Evolutionary conservation across 2,329 filamentous ascomycete species (phyloP), one percentile per base, ranked within the genome.

Genomic region (Metarhizium guizhouense): DNA sequence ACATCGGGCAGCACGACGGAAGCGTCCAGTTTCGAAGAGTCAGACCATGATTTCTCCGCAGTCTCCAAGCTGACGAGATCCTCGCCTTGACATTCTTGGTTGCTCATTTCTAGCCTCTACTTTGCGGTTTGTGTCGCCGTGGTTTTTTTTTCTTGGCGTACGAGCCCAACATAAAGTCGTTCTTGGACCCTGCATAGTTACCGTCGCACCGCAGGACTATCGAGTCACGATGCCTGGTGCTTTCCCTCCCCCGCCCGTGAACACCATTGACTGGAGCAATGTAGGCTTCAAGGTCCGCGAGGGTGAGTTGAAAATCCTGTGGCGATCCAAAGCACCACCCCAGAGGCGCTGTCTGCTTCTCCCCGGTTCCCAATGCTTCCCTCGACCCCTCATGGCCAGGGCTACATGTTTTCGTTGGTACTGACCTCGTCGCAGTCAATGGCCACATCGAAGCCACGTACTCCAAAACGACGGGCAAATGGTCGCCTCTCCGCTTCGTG

Each of bases 281-380:
- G 84, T 97, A 61, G 93, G 93, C 68, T 97, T 97, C 81, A 86
- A 85, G 67, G 86, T 96, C 63, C 88, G 90, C 62, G 91, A 96
- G 80, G 89, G 90, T 90, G 72, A 64, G 75, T 47, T 13, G 7
- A 6, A 25, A 25, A 4, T 25, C 25, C 25, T 25, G 25, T 4
- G 25, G 25, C 25, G 3, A 25, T 4, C 25, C 25, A 25, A 25
- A 25, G 25, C 25, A 25, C 25, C 25, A 25, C 1, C 25, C 25
- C 25, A 25, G 25, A 1, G 25, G 25, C 25, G 25, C 25, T 25
- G 25, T 25, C 25, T 25, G 3, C 1, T 25, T 25, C 25, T 25
- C 4, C 25, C 25, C 25, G 25, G 25, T 25, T 25, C 25, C 25
- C 25, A 4, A 25, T 4, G 25, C 25, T 25, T 25, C 25, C 25